A percentile compares a stretch with the other conserved stretches of the same genome.
Evolutionary conservation across 2,329 filamentous ascomycete species (phyloP).

Genomic region (Colletotrichum neosansevieriae): DNA sequence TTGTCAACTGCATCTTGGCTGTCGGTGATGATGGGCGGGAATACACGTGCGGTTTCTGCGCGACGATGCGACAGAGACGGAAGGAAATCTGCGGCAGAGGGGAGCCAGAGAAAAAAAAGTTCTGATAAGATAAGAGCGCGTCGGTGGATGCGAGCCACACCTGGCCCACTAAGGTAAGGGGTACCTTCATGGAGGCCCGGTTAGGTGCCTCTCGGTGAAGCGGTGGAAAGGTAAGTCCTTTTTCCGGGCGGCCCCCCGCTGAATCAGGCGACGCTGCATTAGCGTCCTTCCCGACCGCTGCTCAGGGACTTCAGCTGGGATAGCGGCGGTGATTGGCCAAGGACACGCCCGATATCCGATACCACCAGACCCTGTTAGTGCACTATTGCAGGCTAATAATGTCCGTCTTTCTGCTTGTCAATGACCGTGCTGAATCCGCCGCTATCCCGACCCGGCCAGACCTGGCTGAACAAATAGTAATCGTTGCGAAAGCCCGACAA

Average conservation of each 20-base stretch:
- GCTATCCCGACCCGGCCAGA: conserved; percentile 28
- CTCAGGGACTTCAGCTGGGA: conserved; percentile 3
- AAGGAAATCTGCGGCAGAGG: conserved; percentile 32
- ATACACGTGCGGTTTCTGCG: conserved; percentile 22
- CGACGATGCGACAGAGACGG: conserved; percentile 27
- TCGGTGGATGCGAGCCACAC: conserved; percentile 9
- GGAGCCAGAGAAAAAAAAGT: conserved; percentile 41
- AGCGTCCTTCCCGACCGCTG: conserved; percentile 41
- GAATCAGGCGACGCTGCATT: conserved; percentile 37
- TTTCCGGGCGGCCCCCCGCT: conserved; percentile 8
- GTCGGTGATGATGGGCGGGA: conserved; percentile 17
- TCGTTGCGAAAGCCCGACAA: conserved; percentile 29
- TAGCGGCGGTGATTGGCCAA: conserved; percentile 16
- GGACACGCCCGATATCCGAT: conserved; percentile 18
- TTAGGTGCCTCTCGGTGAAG: conserved; percentile 31
- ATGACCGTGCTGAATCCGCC: conserved; percentile 23
- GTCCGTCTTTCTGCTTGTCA: conserved; percentile 5
- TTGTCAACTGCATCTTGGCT: conserved; percentile 79
- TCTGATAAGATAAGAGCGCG: conserved; percentile 40
- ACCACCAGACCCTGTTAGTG: conserved; percentile 32
- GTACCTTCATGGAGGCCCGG: too few species aligned
- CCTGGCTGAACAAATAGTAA: conserved; percentile 13
- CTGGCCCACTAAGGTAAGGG: background rate
- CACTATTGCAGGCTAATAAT: conserved; percentile 18
- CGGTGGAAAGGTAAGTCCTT: conserved; percentile 30